phyloP scores from a whole-genome alignment of 208 protist species.

The Leishmania major region DNA sequence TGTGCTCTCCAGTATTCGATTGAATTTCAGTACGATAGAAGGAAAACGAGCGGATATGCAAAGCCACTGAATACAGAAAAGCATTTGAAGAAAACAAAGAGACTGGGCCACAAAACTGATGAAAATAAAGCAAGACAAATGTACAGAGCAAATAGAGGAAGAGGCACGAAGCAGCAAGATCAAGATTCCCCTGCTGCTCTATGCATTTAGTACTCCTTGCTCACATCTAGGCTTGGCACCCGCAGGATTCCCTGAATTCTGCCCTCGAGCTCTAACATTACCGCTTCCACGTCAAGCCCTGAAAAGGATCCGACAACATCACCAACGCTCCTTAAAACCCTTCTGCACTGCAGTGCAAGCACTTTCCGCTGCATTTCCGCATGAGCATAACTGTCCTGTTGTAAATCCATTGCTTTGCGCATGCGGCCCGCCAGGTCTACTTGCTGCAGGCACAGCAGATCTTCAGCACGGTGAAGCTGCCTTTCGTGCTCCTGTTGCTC shows the following conservation, averaged over 20 bases:
- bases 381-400: constrained; percentile 1
- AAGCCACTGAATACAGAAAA: not conserved
- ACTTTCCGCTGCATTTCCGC: constrained; percentile 8
- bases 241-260: constrained; percentile 14
- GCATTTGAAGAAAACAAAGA: not conserved
- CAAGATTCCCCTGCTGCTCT: not conserved
- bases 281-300: not conserved
- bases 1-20: not conserved
- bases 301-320: constrained; percentile 19
- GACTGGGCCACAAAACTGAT: no score
- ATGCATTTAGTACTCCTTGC: not conserved
- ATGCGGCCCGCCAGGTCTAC: constrained; percentile 16
- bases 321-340: constrained; percentile 4
- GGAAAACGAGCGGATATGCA: not conserved
- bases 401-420: constrained; percentile 24
- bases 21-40: no score
- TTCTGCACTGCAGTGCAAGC: constrained; percentile 17
- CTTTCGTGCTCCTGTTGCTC: not conserved
- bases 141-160: not conserved
- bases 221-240: not conserved
- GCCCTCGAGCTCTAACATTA: constrained; percentile 9
- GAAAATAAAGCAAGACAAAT: not conserved
- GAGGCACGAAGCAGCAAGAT: not conserved
- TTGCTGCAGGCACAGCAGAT: constrained; percentile 24
- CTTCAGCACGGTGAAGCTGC: constrained; percentile 7